Evolutionary conservation across 2,329 filamentous ascomycete genomes (phyloP).

Genomic region (Alternaria hordeiaustralica): DNA sequence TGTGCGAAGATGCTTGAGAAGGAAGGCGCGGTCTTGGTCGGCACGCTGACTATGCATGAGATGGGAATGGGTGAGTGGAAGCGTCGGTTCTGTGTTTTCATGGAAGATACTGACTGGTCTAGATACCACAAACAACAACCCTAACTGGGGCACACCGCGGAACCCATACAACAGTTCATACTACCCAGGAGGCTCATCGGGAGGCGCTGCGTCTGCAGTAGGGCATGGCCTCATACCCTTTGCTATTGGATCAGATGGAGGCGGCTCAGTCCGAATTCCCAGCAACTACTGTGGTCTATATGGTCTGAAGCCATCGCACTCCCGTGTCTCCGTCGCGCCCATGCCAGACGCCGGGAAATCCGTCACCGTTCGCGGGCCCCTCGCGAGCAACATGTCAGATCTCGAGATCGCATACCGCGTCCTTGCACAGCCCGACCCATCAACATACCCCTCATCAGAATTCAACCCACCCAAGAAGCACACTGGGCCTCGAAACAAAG

Average conservation of each 20-base stretch:
- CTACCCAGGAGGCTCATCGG: conserved; percentile 82
- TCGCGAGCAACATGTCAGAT: conserved; percentile 77
- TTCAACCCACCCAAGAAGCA: conserved; percentile 65
- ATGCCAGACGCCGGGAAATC: conserved; percentile 65
- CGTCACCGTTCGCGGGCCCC: conserved; percentile 73
- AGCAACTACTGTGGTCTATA: conserved; percentile 79
- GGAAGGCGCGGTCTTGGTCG: conserved; percentile 76
- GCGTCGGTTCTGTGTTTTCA: neutral
- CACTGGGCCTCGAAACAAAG: conserved; percentile 55
- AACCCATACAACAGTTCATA: conserved; percentile 80
- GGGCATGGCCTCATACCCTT: conserved; percentile 76
- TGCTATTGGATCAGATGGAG: conserved; percentile 73
- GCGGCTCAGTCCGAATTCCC: conserved; percentile 77
- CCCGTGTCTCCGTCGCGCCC: conserved; percentile 68
- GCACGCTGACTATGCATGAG: conserved; percentile 82
- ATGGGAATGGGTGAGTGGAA: conserved; percentile 67
- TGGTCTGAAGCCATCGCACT: conserved; percentile 80
- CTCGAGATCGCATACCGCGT: conserved; percentile 82
- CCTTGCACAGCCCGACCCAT: conserved; percentile 75
- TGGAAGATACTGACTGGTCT: neutral
- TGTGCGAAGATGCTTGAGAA: conserved; percentile 74
- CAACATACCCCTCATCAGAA: conserved; percentile 63
- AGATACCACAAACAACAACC: conserved; percentile 86
- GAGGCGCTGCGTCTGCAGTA: conserved; percentile 75
- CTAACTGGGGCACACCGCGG: conserved; percentile 72